Base-by-base conservation (phyloP, 495 filamentous ascomycete species). In the Xylaria castorea region DNA sequence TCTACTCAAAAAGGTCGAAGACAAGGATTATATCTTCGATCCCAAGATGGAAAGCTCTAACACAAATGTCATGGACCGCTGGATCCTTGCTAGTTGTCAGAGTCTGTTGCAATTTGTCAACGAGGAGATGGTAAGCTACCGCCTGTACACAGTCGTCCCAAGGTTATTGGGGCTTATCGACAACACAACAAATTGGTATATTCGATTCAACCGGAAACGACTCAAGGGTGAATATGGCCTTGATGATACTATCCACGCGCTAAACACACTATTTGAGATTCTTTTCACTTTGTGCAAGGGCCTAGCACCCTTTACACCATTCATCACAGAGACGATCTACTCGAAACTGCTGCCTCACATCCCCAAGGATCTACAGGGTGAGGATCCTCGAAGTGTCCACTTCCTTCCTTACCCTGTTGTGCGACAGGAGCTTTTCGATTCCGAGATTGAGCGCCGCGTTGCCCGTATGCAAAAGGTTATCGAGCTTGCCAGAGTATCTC, bases 121-220 rank as follows among this genome's bases (percentile, higher is more conserved):
- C 80, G 87, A 94, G 78, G 96, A 99, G 82, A 99, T 99, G 96
- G 89, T 88, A 53, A 92, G 76, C 5, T 97, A 96, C 81, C 92
- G 94, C 25, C 80, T 97, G 38, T 99, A 98, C 80, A 99, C 96
- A 9, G 96, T 99, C 30, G 95, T 98, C 66, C 96, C 97, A 22
- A 89, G 92, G 65, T 83, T 99, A 69, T 88, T 99, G 38, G 89
- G 88, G 68, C 88, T 97, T 80, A 96, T 98, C 74, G 96, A 99
- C 78, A 94, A 96, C 82, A 93, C 93, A 7, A 98, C 96, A 2
- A 99, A 99, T 83, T 99, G 97, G 97, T 99, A 99, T 81, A 99
- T 99, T 79, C 90, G 95, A n/a, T 97, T 98, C 86, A 99, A 99
- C 85, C 90, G 96, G 40, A 94, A 94, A 80, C 91, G 96, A 25